Evolutionary conservation across 208 protist species (phyloP).

Genomic region (Naegleria lovaniensis): DNA sequence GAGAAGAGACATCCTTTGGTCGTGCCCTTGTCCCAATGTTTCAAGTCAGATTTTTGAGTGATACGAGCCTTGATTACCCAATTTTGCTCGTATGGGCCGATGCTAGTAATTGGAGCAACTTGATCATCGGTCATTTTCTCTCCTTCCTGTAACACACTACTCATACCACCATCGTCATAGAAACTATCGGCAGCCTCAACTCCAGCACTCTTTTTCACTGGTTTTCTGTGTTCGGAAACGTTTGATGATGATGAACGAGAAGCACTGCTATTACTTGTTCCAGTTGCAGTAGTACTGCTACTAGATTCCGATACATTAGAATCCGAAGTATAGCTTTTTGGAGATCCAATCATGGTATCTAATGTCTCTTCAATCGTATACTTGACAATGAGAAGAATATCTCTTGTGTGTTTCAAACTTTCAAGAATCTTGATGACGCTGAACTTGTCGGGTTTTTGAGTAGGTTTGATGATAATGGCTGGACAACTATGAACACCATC

Average conservation of each 20-base stretch:
- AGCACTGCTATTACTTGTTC: too few species aligned
- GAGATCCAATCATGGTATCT: not conserved
- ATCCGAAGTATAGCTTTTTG: not conserved
- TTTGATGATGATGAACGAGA: not conserved
- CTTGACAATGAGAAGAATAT: not conserved
- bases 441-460: not conserved
- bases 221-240: not conserved
- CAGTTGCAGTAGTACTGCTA: too few species aligned
- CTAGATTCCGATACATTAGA: not conserved
- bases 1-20: not conserved
- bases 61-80: not conserved
- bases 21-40: not conserved
- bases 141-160: not conserved
- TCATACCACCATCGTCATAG: not conserved
- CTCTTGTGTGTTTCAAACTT: not conserved
- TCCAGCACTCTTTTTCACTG: not conserved
- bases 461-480: not conserved
- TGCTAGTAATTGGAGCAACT: not conserved
- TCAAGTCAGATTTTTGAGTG: not conserved
- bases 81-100: not conserved
- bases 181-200: not conserved
- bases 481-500: not conserved
- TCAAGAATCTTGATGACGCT: not conserved
- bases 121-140: not conserved
- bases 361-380: not conserved